Percentiles rank a stretch among this genome's conserved stretches.
phyloP scores from a whole-genome alignment of 73 alveolate genomes.

The Blepharisma japonicum region DNA sequence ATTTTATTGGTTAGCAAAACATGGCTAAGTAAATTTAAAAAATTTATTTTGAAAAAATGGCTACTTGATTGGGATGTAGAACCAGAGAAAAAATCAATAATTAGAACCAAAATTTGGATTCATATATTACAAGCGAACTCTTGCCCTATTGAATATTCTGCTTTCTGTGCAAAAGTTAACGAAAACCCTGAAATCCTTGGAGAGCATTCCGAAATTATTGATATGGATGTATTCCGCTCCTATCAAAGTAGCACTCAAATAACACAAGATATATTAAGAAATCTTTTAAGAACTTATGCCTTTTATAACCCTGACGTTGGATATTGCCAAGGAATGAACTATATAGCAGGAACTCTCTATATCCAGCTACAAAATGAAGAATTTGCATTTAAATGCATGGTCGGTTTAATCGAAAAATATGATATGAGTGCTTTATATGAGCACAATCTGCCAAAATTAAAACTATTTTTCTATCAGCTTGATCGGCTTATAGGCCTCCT shows the following conservation, averaged over 20 bases:
- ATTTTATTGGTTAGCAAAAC: not conserved
- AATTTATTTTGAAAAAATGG: conserved; percentile 9
- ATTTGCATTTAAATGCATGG: conserved; percentile 43
- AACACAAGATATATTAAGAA: conserved; percentile 36
- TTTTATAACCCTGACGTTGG: conserved; percentile 49
- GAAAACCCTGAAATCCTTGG: conserved; percentile 6
- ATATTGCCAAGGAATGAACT: conserved; percentile 60
- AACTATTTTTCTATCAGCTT: conserved; percentile 74
- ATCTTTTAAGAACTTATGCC: conserved; percentile 50
- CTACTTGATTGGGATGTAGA: conserved; percentile 9
- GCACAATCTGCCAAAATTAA: conserved; percentile 67
- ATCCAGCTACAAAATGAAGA: conserved; percentile 48
- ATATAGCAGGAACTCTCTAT: conserved; percentile 48
- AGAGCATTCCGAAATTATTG: conserved; percentile 49
- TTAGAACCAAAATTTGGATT: not conserved
- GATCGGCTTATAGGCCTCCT: conserved; percentile 74
- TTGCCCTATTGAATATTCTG: conserved; percentile 38
- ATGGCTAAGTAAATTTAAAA: not conserved
- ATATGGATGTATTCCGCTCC: conserved; percentile 58
- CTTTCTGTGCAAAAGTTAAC: conserved; percentile 39
- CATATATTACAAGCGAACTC: not conserved
- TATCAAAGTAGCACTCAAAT: conserved; percentile 27
- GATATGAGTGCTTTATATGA: not conserved
- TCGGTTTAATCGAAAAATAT: conserved; percentile 25
- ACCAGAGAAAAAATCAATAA: not conserved